phyloP scores from a whole-genome alignment of 495 filamentous ascomycete genomes.

The Talaromyces liani region DNA sequence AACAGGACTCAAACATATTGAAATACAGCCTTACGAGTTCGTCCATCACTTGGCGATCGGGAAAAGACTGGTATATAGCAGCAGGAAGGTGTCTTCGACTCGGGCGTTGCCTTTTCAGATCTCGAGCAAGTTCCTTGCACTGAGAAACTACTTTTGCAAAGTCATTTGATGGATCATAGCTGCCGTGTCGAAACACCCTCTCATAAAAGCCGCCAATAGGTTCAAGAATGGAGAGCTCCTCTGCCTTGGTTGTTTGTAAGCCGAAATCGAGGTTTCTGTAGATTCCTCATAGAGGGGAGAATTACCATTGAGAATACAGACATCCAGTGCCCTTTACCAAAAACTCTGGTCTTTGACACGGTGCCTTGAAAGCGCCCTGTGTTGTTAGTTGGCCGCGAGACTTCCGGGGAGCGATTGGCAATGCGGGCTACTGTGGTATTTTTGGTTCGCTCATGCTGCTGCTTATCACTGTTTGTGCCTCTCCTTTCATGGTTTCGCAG shows the following conservation, averaged over 20 bases:
- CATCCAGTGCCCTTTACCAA: conserved; percentile 26
- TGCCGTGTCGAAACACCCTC: conserved; percentile 14
- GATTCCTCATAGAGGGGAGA: background rate
- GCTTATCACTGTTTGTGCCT: background rate
- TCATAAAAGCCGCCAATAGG: conserved; percentile 15
- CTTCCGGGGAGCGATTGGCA: background rate
- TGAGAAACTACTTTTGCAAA: conserved; percentile 10
- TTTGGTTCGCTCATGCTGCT: background rate
- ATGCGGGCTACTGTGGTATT: background rate
- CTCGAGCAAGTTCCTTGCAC: conserved; percentile 21
- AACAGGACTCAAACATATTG: conserved; percentile 36
- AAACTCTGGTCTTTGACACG: conserved; percentile 22
- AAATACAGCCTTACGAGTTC: conserved; percentile 38
- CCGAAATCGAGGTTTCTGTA: background rate
- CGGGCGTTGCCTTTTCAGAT: conserved; percentile 17
- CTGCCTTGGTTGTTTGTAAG: conserved; percentile 19
- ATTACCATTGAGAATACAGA: conserved; percentile 2
- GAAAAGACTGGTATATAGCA: conserved; percentile 15
- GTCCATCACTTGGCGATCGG: conserved; percentile 28
- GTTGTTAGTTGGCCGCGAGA: background rate
- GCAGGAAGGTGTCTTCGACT: conserved; percentile 16
- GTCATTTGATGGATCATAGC: conserved; percentile 14
- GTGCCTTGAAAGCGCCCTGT: conserved; percentile 14
- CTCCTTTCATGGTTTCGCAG: background rate
- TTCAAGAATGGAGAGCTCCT: conserved; percentile 14